These are phyloP conservation scores for Pichia inconspicua DNA, from an alignment of 1,139 yeast genomes.

Conservation along the genomic window DNA sequence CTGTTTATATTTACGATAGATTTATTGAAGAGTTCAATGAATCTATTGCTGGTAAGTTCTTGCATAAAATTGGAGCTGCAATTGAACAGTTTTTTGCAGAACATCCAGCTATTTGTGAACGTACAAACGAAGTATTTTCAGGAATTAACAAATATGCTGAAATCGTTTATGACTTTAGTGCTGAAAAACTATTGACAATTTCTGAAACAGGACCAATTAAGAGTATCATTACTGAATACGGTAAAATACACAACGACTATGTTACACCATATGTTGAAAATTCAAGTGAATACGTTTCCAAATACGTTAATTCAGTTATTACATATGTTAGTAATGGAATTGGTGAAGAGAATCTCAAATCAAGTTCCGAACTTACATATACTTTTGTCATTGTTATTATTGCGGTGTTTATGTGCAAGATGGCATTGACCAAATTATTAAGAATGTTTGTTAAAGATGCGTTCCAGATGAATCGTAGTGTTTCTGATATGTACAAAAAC, in stretches of 20 bases:
- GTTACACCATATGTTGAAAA: conserved; percentile 11
- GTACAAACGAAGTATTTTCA: neutral
- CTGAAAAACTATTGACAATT: neutral
- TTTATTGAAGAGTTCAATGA: neutral
- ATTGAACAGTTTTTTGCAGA: neutral
- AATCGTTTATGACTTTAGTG: neutral
- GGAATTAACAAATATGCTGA: neutral
- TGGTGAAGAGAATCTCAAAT: neutral
- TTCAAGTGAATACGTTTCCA: conserved; percentile 2
- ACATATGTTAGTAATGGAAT: neutral
- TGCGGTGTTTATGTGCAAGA: conserved; percentile 15
- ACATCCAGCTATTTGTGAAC: neutral
- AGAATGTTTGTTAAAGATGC: conserved; percentile 19
- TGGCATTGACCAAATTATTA: conserved; percentile 11
- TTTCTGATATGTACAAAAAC: conserved; percentile 20
- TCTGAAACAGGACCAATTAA: conserved; percentile 10
- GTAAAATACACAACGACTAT: conserved; percentile 3
- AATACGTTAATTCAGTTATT: neutral
- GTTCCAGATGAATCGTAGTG: conserved; percentile 19
- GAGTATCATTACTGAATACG: neutral
- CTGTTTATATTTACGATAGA: neutral
- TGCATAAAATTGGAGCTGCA: neutral
- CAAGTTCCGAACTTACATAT: conserved; percentile 10
- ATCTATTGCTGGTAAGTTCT: neutral
- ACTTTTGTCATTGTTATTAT: conserved; percentile 15